Evolutionary conservation across 1,139 yeast genomes (phyloP).

Genomic region (Spathaspora sp.): DNA sequence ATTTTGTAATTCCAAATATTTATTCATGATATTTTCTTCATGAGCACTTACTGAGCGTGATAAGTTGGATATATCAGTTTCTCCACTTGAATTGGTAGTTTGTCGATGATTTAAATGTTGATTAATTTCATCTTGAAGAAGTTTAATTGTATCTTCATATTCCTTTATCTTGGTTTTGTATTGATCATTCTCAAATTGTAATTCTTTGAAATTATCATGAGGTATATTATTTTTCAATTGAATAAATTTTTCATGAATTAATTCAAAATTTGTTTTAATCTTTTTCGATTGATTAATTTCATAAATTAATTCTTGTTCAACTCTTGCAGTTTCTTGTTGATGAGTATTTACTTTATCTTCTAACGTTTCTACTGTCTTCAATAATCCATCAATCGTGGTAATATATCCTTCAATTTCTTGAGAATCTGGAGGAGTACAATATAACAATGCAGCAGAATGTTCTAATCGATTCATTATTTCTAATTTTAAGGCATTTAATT

Average conservation of each 20-base stretch:
- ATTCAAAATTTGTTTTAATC: constrained; percentile 20
- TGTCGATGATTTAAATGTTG: constrained; percentile 24
- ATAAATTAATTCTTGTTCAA: constrained; percentile 22
- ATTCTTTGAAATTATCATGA: constrained; percentile 6
- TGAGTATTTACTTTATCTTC: constrained; percentile 24
- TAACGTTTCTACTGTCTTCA: constrained; percentile 21
- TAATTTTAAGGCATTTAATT: constrained; percentile 24
- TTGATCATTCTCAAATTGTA: constrained; percentile 23
- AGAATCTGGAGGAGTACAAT: not conserved
- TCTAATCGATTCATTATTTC: constrained; percentile 20
- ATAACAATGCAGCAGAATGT: constrained; percentile 2
- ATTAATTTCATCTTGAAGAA: constrained; percentile 32
- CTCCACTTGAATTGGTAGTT: constrained; percentile 8
- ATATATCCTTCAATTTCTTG: constrained; percentile 11
- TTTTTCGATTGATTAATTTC: constrained; percentile 25
- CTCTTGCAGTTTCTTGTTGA: constrained; percentile 19
- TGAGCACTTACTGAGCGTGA: constrained; percentile 3
- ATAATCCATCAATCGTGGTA: constrained; percentile 19
- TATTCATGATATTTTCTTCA: constrained; percentile 8
- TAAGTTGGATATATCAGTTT: constrained; percentile 4
- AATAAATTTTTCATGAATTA: constrained; percentile 21
- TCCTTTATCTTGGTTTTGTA: constrained; percentile 29
- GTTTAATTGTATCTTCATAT: constrained; percentile 31
- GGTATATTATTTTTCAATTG: constrained; percentile 14
- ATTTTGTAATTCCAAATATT: constrained; percentile 11